Evolutionary conservation across 2,329 filamentous ascomycete genomes (phyloP).

Genomic region (Fusarium heterosporum): DNA sequence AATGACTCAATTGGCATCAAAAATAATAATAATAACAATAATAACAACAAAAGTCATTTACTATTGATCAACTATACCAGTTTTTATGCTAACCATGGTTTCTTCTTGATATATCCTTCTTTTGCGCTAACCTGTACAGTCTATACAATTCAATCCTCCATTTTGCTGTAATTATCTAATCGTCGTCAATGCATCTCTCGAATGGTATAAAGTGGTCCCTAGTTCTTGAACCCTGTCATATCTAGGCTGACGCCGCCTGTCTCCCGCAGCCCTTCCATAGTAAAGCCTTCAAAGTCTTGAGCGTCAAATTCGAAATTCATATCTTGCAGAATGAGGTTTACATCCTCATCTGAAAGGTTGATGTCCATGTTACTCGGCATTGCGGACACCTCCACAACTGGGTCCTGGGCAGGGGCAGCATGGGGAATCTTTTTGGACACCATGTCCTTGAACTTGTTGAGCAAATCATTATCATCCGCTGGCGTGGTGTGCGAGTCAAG

Average conservation of each 20-base stretch:
- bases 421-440: slow-evolving; percentile 51
- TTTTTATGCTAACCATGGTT: not conserved
- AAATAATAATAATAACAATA: too few relatives aligned
- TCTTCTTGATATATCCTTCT: slow-evolving; percentile 24
- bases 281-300: slow-evolving; percentile 44
- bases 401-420: slow-evolving; percentile 21
- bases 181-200: slow-evolving; percentile 29
- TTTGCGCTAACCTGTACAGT: not conserved
- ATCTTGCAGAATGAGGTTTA: slow-evolving; percentile 57
- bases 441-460: slow-evolving; percentile 66
- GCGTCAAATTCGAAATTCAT: slow-evolving; percentile 58
- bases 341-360: slow-evolving; percentile 54
- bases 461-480: slow-evolving; percentile 64
- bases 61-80: not conserved
- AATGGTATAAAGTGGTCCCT: slow-evolving; percentile 43
- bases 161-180: slow-evolving; percentile 13
- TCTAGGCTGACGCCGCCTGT: slow-evolving; percentile 49
- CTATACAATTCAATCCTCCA: not conserved
- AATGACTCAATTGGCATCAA: not conserved
- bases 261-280: slow-evolving; percentile 47
- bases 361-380: slow-evolving; percentile 50
- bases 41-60: not conserved
- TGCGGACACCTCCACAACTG: slow-evolving; percentile 11
- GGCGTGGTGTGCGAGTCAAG: slow-evolving; percentile 60
- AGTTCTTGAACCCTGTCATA: slow-evolving; percentile 40